These are phyloP conservation scores for Cryptococcus hybrid DNA, from an alignment of 1,284 basidiomycete species.

Conservation along the genomic window DNA sequence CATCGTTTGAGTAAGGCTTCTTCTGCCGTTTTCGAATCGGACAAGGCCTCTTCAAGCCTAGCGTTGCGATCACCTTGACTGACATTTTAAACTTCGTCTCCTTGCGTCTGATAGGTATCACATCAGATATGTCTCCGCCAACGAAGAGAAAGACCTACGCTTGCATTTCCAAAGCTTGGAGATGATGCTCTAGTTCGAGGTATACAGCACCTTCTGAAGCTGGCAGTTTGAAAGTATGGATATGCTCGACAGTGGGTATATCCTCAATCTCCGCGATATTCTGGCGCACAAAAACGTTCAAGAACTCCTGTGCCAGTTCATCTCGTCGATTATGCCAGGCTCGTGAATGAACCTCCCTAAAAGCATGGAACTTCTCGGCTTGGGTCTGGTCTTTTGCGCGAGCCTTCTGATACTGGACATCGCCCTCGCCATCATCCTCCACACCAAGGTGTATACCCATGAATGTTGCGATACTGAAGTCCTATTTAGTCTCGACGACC, in stretches of 20 bases:
- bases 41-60: constrained; percentile 78
- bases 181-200: constrained; percentile 90
- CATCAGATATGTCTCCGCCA: constrained; percentile 2
- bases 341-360: constrained; percentile 86
- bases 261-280: constrained; percentile 97
- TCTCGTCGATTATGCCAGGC: constrained; percentile 91
- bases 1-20: constrained; percentile 90
- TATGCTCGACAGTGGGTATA: constrained; percentile 72
- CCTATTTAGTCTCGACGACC: not conserved
- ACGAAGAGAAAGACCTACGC: constrained; percentile 27
- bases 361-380: constrained; percentile 92
- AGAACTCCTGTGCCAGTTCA: constrained; percentile 76
- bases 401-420: constrained; percentile 70
- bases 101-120: constrained; percentile 57
- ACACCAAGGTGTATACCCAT: constrained; percentile 83
- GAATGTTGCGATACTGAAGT: constrained; percentile 68
- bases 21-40: constrained; percentile 85
- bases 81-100: constrained; percentile 63
- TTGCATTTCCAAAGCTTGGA: constrained; percentile 57
- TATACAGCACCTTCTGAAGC: constrained; percentile 95
- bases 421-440: constrained; percentile 82
- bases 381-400: constrained; percentile 79
- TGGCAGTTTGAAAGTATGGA: constrained; percentile 70
- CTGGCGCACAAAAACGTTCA: constrained; percentile 83
- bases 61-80: constrained; percentile 76